phyloP scores from a whole-genome alignment of 192 early-diverging fungal genomes.

The Gigaspora rosea region DNA sequence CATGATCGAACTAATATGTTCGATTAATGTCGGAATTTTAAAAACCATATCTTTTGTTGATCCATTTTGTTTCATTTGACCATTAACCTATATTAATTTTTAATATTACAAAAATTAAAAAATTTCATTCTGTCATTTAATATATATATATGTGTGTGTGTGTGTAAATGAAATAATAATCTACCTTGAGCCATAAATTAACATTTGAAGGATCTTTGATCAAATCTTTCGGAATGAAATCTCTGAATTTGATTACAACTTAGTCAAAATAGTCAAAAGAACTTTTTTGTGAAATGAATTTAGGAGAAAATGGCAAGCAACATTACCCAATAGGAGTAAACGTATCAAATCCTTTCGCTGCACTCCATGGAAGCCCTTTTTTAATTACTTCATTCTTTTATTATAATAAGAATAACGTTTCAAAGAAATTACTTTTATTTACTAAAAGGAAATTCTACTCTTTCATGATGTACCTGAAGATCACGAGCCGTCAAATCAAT shows the following conservation, averaged over 20 bases:
- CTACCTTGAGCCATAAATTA: conserved; percentile 71
- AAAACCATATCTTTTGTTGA: conserved; percentile 92
- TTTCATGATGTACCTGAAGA: conserved; percentile 54
- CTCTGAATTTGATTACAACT: conserved; percentile 39
- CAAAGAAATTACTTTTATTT: not conserved
- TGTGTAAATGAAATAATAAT: not conserved
- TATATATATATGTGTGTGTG: not conserved
- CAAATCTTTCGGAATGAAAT: conserved; percentile 71
- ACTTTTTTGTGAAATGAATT: not conserved
- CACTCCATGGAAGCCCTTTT: conserved; percentile 84
- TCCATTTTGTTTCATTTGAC: conserved; percentile 78
- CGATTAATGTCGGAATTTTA: conserved; percentile 79
- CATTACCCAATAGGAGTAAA: conserved; percentile 84
- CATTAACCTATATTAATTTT: conserved; percentile 55
- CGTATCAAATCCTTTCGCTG: conserved; percentile 93
- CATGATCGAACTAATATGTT: conserved; percentile 84
- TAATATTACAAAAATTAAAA: not conserved
- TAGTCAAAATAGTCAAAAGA: conserved; percentile 12
- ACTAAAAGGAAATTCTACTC: not conserved
- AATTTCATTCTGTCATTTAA: not conserved
- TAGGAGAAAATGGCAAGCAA: not conserved
- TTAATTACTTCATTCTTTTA: conserved; percentile 76
- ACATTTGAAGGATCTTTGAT: conserved; percentile 77
- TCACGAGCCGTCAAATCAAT: conserved; percentile 94
- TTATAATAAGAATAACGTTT: not conserved